A percentile compares a stretch with the other conserved stretches of the same genome.
phyloP scores from a whole-genome alignment of 176 grass and related monocot species.

The Rhipidocladum racemiflorum region DNA sequence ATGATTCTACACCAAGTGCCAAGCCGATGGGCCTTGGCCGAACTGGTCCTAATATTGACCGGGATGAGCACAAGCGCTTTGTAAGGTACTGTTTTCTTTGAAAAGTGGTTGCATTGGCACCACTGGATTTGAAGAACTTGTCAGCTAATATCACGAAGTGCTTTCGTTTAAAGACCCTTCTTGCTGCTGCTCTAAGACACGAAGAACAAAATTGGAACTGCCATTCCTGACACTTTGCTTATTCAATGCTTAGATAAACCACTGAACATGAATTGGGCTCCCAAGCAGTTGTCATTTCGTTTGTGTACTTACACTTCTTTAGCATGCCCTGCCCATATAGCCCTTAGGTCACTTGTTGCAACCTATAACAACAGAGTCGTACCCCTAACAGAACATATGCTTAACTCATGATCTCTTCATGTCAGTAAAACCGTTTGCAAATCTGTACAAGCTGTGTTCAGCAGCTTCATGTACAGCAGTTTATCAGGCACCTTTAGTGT shows the following conservation, averaged over 20 bases:
- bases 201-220: neutral
- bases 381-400: neutral
- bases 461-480: neutral
- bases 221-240: neutral
- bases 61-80: slow-evolving; percentile 86
- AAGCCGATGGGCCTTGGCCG: slow-evolving; percentile 68
- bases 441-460: slow-evolving; percentile 9
- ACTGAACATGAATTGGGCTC: neutral
- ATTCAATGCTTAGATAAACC: neutral
- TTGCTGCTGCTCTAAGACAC: neutral
- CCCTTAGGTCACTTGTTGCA: neutral
- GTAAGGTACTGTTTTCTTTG: slow-evolving; percentile 69
- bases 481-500: neutral
- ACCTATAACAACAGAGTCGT: neutral
- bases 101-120: neutral
- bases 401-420: slow-evolving; percentile 15
- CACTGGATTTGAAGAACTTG: neutral
- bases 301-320: neutral
- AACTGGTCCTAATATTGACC: slow-evolving; percentile 49
- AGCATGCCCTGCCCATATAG: neutral
- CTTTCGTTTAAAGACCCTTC: neutral
- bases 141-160: neutral
- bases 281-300: neutral
- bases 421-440: neutral
- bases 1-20: slow-evolving; percentile 40